A percentile compares a stretch with the other conserved stretches of the same genome.
Conservation (phyloP, 805 yeast species). For the Priceomyces haplophilus region DNA sequence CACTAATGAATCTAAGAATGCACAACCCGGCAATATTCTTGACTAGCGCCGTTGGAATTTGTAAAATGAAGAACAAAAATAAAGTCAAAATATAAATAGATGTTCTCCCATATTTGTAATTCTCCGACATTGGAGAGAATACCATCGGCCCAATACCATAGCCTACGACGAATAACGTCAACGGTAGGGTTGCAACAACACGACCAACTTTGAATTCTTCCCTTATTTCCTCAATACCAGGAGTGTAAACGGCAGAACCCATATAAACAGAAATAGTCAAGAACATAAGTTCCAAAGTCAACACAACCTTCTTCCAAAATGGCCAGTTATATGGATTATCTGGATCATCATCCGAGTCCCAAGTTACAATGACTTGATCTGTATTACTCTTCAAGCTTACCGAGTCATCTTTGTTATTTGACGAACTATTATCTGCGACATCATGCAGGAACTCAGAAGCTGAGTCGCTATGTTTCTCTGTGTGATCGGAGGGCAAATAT, state of each 20-base stretch:
- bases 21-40: conserved; percentile 46
- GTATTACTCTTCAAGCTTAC: neutral
- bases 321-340: conserved; percentile 62
- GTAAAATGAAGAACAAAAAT: conserved; percentile 47
- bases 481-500: conserved; percentile 15
- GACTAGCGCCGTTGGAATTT: conserved; percentile 54
- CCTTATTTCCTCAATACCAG: conserved; percentile 45
- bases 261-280: conserved; percentile 52
- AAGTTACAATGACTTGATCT: conserved; percentile 15
- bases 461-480: neutral
- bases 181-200: conserved; percentile 48
- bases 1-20: conserved; percentile 49
- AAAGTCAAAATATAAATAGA: conserved; percentile 46
- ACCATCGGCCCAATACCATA: conserved; percentile 61
- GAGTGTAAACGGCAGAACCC: conserved; percentile 56
- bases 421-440: too few relatives aligned
- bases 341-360: conserved; percentile 49
- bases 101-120: conserved; percentile 52
- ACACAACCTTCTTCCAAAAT: conserved; percentile 31
- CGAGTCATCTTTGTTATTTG: too few relatives aligned
- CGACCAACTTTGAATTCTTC: conserved; percentile 44
- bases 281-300: conserved; percentile 39
- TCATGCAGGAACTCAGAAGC: neutral
- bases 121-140: conserved; percentile 58
- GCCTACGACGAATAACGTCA: conserved; percentile 56